Percentiles rank a stretch among this genome's conserved stretches.
Conservation (phyloP, 148 eudicot genomes). For the Vaccinium darrowii region DNA sequence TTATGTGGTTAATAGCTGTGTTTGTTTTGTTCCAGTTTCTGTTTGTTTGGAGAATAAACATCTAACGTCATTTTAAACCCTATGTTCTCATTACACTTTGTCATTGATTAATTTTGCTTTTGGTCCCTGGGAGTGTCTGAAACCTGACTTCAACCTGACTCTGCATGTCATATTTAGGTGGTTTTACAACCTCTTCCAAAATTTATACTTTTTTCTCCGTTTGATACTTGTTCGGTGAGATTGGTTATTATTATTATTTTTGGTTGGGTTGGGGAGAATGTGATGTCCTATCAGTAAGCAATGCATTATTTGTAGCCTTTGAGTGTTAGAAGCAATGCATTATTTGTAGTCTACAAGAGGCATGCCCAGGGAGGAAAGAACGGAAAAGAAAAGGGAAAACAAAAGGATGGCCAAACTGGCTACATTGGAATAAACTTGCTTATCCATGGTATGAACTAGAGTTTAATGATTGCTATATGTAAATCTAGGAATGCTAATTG, state of each 20-base stretch:
- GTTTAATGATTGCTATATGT: too few species aligned
- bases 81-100: background rate
- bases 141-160: background rate
- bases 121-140: background rate
- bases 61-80: background rate
- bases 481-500: too few species aligned
- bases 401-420: too few species aligned
- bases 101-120: background rate
- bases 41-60: background rate
- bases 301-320: background rate
- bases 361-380: too few species aligned
- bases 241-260: background rate
- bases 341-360: too few species aligned
- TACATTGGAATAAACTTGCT: too few species aligned
- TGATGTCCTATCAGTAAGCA: background rate
- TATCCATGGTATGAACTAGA: too few species aligned
- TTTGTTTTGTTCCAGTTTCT: background rate
- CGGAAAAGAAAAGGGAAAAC: too few species aligned
- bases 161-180: background rate
- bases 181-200: too few species aligned
- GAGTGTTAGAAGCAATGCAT: background rate
- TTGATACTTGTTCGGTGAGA: background rate
- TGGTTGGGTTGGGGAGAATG: background rate
- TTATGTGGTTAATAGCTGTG: background rate
- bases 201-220: background rate